Evolutionary conservation across 805 yeast species (phyloP), one percentile per base, ranked within the genome.

Genomic region (Candida chauliodis): DNA sequence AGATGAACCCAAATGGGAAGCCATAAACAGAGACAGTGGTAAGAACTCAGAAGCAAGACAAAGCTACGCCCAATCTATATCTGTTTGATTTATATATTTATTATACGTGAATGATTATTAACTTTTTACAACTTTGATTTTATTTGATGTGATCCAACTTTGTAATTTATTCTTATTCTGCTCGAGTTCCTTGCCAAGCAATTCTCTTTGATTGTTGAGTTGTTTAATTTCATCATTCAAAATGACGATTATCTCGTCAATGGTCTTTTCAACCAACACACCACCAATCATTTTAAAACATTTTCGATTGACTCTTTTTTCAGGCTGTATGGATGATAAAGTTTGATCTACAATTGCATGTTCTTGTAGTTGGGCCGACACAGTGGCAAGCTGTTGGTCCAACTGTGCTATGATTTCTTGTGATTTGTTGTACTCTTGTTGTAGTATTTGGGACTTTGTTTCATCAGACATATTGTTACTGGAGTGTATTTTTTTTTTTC

Each of bases 1-100:
- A 59, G 96, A 88, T 50, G 96, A 90, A 64, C 98, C 98, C 19
- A 91, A 89, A 58, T 91, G 99, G 99, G 77, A 82, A 24, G 95
- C 96, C 7, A 75, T 85, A 52, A 76, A 78, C 53, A 75, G 95
- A 43, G 85, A 86, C 23, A 54, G 56, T 22, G 54, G 57, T 22
- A 51, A 51, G 24, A 38, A 46, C 18, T 56, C 64, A n/a, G 57
- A 50, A 18, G 71, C 71, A 13, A 58, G 73, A 33, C 20, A 44
- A 11, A 52, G 52, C n/a, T 67, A 67, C 37, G 61, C 61, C 22
- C 48, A 54, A 18, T 43, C 58, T 5, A 56, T 65, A 15, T 46
- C 59, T 18, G 68, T 52, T 8, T 56, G 37, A 20, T 9, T 34
- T 20, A 24, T 21, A 29, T 17, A 16, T 20, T 8, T 20, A 22